These are phyloP conservation scores for Discostella stelligera DNA, from an alignment of 352 stramenopile genomes.

Conservation along the genomic window DNA sequence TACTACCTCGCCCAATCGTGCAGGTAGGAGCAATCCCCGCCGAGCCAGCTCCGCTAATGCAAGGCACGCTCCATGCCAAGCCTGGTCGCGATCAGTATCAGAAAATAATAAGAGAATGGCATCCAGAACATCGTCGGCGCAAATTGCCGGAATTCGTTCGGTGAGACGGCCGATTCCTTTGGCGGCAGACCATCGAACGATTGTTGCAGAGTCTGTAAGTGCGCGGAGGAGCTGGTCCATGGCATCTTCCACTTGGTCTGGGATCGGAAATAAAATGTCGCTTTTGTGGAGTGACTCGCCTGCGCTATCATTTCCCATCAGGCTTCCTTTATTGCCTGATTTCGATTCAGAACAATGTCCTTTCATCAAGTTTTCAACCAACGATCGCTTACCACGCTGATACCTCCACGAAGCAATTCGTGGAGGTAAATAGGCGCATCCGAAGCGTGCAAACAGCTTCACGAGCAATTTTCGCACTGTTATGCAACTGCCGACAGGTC, in stretches of 20 bases:
- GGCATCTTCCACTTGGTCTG: slow-evolving; percentile 96
- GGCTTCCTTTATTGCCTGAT: slow-evolving; percentile 3
- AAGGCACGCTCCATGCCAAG: slow-evolving; percentile 97
- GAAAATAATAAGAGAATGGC: slow-evolving; percentile 92
- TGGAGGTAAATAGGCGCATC: slow-evolving; percentile 92
- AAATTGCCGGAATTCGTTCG: slow-evolving; percentile 89
- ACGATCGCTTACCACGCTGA: slow-evolving; percentile 88
- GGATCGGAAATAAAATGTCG: slow-evolving; percentile 83
- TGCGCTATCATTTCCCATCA: slow-evolving; percentile 15
- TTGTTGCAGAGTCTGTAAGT: slow-evolving; percentile 89
- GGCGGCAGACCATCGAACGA: slow-evolving; percentile 98
- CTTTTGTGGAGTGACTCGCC: slow-evolving; percentile 26
- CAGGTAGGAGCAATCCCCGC: slow-evolving; percentile 92
- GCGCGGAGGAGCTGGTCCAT: slow-evolving; percentile 89
- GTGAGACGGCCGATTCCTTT: slow-evolving; percentile 97
- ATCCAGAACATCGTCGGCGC: slow-evolving; percentile 96
- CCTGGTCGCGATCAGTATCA: slow-evolving; percentile 88
- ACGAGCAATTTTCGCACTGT: slow-evolving; percentile 92
- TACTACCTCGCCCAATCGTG: slow-evolving; percentile 89
- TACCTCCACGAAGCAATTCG: slow-evolving; percentile 94
- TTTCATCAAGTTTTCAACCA: slow-evolving; percentile 89
- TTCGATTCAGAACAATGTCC: slow-evolving; percentile 5
- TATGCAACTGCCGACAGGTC: slow-evolving; percentile 30
- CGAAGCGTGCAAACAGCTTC: slow-evolving; percentile 95
- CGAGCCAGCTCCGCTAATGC: slow-evolving; percentile 93